Conservation (phyloP, 495 filamentous ascomycete genomes). For the Monascus purpureus region DNA sequence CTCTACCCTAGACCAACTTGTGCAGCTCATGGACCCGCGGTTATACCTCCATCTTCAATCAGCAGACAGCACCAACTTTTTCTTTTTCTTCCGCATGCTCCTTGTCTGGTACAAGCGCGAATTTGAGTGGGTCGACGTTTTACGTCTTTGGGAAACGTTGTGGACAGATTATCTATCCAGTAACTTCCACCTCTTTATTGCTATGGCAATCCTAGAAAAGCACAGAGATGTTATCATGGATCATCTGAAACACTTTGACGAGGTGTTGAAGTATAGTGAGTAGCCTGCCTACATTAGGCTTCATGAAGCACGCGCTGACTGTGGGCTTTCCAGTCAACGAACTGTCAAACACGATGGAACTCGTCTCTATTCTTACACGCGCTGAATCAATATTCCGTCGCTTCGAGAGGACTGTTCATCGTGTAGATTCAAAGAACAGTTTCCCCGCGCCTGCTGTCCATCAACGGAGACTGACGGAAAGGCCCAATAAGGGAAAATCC, state of each 20-base stretch:
- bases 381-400: constrained; percentile 80
- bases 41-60: constrained; percentile 80
- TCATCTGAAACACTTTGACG: constrained; percentile 88
- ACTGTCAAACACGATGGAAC: constrained; percentile 81
- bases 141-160: constrained; percentile 81
- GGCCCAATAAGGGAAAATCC: constrained; percentile 20
- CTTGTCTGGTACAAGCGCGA: constrained; percentile 98
- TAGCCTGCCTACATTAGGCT: constrained; percentile 3
- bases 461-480: constrained; percentile 30
- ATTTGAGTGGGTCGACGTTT: constrained; percentile 74
- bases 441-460: constrained; percentile 53
- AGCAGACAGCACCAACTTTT: constrained; percentile 94
- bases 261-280: constrained; percentile 90
- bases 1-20: constrained; percentile 77
- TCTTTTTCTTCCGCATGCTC: constrained; percentile 99
- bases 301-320: constrained; percentile 1
- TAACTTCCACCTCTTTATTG: constrained; percentile 89
- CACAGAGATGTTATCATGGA: constrained; percentile 89
- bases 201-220: constrained; percentile 88
- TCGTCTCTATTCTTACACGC: constrained; percentile 66
- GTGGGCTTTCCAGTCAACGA: constrained; percentile 79
- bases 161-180: constrained; percentile 88
- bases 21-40: constrained; percentile 91
- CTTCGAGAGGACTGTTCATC: constrained; percentile 76
- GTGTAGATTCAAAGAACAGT: constrained; percentile 71